These are phyloP conservation scores for Wolfiporia cocos DNA, from an alignment of 1,284 basidiomycete genomes.

Conservation along the genomic window DNA sequence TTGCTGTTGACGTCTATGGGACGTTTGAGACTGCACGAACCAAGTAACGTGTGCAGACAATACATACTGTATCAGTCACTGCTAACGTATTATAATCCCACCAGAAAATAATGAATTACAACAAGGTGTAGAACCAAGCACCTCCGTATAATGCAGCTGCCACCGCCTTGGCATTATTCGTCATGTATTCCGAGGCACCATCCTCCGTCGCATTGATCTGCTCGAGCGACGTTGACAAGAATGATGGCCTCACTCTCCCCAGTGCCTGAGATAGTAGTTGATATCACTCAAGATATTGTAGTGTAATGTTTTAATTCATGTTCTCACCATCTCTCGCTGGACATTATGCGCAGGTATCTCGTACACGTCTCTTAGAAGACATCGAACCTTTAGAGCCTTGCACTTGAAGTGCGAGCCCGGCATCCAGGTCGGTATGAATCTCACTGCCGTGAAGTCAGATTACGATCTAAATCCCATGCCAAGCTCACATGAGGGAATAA, in stretches of 20 bases:
- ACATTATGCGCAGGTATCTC: slow-evolving; percentile 18
- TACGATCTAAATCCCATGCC: neutral
- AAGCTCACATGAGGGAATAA: slow-evolving; percentile 16
- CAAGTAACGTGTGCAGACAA: neutral
- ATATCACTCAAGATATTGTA: no score
- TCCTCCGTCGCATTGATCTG: slow-evolving; percentile 2
- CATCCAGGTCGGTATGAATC: neutral
- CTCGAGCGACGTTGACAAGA: slow-evolving; percentile 4
- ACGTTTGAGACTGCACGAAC: neutral
- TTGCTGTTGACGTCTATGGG: neutral
- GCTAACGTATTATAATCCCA: neutral
- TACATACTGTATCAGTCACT: slow-evolving; percentile 1
- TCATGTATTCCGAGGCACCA: neutral
- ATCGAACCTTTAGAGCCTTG: slow-evolving; percentile 9
- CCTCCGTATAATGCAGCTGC: neutral
- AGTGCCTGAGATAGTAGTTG: slow-evolving; percentile 5
- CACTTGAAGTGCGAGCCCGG: slow-evolving; percentile 11
- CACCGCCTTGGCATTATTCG: neutral
- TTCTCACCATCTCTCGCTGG: slow-evolving; percentile 17
- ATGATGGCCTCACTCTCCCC: slow-evolving; percentile 12
- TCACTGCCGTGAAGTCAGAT: neutral
- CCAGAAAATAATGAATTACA: slow-evolving; percentile 5
- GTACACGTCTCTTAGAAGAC: slow-evolving; percentile 9
- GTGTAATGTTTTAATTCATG: no score
- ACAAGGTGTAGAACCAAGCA: neutral